Evolutionary conservation across 2,329 filamentous ascomycete genomes (phyloP).

Genomic region (Apiospora aurea): DNA sequence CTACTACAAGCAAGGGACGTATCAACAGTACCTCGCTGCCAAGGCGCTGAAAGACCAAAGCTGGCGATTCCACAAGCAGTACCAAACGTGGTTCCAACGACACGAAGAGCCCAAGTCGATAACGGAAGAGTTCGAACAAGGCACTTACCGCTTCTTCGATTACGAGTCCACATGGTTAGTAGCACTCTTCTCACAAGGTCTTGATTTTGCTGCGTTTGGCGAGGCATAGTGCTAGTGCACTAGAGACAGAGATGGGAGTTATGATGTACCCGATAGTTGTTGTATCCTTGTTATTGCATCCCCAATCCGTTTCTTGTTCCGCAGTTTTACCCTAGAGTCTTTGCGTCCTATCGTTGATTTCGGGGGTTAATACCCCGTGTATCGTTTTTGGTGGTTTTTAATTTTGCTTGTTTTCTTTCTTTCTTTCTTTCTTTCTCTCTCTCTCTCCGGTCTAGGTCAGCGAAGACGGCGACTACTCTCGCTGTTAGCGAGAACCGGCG

Average conservation of each 20-base stretch:
- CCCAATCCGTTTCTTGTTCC: background rate
- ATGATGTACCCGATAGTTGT: constrained; percentile 19
- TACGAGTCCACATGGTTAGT: constrained; percentile 98
- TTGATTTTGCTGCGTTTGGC: background rate
- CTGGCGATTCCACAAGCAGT: constrained; percentile 99
- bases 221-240: constrained; percentile 16
- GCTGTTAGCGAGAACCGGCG: background rate
- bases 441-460: background rate
- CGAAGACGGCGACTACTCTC: background rate
- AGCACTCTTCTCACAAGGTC: background rate
- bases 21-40: constrained; percentile 93
- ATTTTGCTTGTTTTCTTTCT: background rate
- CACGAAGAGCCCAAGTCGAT: constrained; percentile 99
- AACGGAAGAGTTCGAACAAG: constrained; percentile 98
- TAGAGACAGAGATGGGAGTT: background rate
- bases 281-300: constrained; percentile 4
- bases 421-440: background rate
- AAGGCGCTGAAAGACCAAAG: constrained; percentile 98
- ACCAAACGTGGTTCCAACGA: constrained; percentile 98
- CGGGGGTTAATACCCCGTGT: background rate
- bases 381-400: background rate
- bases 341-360: background rate
- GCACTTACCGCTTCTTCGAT: constrained; percentile 98
- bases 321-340: background rate
- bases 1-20: constrained; percentile 96